Conservation (phyloP, 2,329 filamentous ascomycete genomes). For the Helminthosporium solani region DNA sequence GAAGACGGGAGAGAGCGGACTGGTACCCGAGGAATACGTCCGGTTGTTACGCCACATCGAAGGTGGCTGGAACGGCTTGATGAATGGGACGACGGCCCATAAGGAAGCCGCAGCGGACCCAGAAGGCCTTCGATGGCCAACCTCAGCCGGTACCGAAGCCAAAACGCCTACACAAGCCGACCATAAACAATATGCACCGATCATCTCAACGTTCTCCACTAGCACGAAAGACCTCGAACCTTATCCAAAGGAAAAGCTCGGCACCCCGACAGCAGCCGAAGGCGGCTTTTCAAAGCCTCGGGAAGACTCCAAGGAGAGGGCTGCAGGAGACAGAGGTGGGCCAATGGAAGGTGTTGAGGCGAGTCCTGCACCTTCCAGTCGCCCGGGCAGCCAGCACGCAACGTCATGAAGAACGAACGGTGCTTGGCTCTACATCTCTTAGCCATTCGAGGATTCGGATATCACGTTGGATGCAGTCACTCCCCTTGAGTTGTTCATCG, state of each 20-base stretch:
- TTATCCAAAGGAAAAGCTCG: conserved; percentile 46
- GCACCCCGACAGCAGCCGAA: conserved; percentile 37
- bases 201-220: conserved; percentile 54
- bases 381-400: conserved; percentile 11
- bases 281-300: conserved; percentile 15
- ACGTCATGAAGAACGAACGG: conserved; percentile 10
- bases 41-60: conserved; percentile 89
- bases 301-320: conserved; percentile 15
- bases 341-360: conserved; percentile 24
- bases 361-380: conserved; percentile 19
- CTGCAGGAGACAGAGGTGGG: conserved; percentile 20
- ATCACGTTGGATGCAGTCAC: background rate
- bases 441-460: background rate
- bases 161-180: conserved; percentile 44
- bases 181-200: conserved; percentile 43
- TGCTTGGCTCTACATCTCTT: background rate
- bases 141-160: conserved; percentile 40
- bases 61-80: conserved; percentile 65
- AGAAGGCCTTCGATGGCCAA: conserved; percentile 35
- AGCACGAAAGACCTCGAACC: conserved; percentile 53
- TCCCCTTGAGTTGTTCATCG: background rate
- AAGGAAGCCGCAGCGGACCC: conserved; percentile 15
- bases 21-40: conserved; percentile 96
- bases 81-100: conserved; percentile 34
- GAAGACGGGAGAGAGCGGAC: conserved; percentile 86